Evolutionary conservation across 441 rosid genomes (phyloP), one percentile per base, ranked within the genome.

Genomic region (Cnidoscolus chayamansa): DNA sequence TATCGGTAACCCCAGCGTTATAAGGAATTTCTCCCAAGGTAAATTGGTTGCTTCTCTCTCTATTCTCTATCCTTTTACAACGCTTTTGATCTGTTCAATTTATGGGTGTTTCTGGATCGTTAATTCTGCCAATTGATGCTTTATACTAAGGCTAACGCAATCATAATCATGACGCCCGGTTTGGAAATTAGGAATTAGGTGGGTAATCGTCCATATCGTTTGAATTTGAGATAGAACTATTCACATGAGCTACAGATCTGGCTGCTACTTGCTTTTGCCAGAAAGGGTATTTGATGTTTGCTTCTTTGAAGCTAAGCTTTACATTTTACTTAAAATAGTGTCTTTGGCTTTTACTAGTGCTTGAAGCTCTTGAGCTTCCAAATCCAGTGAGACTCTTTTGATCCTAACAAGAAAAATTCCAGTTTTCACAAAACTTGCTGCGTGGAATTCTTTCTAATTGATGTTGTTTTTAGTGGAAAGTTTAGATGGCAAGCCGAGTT

Each of bases 401-500:
- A 40, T 40, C 45, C 45, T 40, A 40, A 40, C 45, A 3, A 40
- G 45, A 40, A 40, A 40, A 40, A 3, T 40, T 40, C 6, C 45
- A 40, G 45, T 40, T 40, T 40, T 40, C 7, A 4, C 45, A 40
- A 40, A 40, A 40, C 0, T 57, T 57, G 15, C 61, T 10, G 13
- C 3, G 11, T 57, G 35, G 3, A 25, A 25, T 32, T 13, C 17
- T 59, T 32, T 60, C 10, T 13, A 31, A 12, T 60, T 32, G 15
- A 16, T 20, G 11, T 49, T 19, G 7, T 51, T 51, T 60, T 8
- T 3, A 19, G 13, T 50, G 57, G 53, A 51, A 45, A 0, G 13
- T 65, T 45, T 45, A 48, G 61, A 82, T 85, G 87, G 73, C 78
- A 2, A 72, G 79, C 71, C 82, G 80, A 53, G 77, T 72, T 68